phyloP scores from a whole-genome alignment of 495 filamentous ascomycete genomes.

The Poronia punctata region DNA sequence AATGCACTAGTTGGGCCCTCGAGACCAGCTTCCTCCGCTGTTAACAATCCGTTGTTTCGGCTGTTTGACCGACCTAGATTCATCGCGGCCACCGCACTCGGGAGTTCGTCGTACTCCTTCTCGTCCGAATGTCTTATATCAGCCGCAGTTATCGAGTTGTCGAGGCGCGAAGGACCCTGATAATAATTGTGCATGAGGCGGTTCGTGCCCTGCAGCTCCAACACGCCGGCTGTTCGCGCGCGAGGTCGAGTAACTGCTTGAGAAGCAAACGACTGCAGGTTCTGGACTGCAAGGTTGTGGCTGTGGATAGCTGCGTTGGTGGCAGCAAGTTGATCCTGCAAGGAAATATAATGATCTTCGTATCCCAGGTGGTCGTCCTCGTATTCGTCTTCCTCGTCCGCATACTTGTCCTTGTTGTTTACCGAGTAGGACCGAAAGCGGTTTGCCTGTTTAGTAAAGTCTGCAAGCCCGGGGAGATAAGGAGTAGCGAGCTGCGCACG shows the following conservation, averaged over 20 bases:
- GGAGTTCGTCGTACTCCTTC: slow-evolving; percentile 59
- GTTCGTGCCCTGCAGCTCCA: slow-evolving; percentile 65
- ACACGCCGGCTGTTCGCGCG: slow-evolving; percentile 74
- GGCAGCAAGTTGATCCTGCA: slow-evolving; percentile 56
- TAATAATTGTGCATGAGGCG: slow-evolving; percentile 71
- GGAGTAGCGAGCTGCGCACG: slow-evolving; percentile 66
- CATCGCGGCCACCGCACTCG: slow-evolving; percentile 72
- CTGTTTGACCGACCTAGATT: slow-evolving; percentile 59
- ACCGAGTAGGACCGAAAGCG: slow-evolving; percentile 95
- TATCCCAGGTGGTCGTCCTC: slow-evolving; percentile 66
- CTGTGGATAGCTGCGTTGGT: slow-evolving; percentile 88
- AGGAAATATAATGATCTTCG: slow-evolving; percentile 59
- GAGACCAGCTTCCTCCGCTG: slow-evolving; percentile 65
- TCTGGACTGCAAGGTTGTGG: slow-evolving; percentile 90
- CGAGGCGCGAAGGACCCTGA: slow-evolving; percentile 73
- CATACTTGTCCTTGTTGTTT: slow-evolving; percentile 97
- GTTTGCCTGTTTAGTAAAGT: slow-evolving; percentile 70
- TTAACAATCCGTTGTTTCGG: slow-evolving; percentile 48
- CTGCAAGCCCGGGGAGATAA: slow-evolving; percentile 70
- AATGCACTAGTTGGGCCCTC: slow-evolving; percentile 88
- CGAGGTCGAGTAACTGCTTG: slow-evolving; percentile 78
- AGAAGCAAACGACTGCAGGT: slow-evolving; percentile 56
- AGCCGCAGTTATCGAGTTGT: slow-evolving; percentile 73
- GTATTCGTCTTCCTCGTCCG: slow-evolving; percentile 83
- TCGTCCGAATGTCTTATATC: slow-evolving; percentile 69